Base-by-base conservation (phyloP, 2,329 filamentous ascomycete genomes). In the Hypoxylon sp. region DNA sequence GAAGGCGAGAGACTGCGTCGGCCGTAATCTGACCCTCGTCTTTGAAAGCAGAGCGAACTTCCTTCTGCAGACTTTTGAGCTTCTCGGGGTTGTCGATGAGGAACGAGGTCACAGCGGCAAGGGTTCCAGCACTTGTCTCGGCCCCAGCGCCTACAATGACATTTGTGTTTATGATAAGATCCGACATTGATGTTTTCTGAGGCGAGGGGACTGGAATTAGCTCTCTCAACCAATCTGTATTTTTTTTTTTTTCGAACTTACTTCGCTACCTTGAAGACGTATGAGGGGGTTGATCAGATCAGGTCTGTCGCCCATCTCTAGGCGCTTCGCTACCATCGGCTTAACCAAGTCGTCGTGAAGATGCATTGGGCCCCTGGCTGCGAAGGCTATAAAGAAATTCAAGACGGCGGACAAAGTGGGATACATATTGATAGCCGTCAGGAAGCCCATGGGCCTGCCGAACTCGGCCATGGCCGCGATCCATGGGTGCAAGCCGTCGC, bases 111-210 rank as follows among this genome's bases (percentile, higher is more conserved):
- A 70, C 55, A 58, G 75, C 58, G 53, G 72, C 67, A 6, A 80
- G 67, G 0, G 75, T 67, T 0, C 76, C 77, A 0, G 78, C 76
- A 1, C 77, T 80, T 3, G 79, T 81, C 61, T 81, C 79, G 2
- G 75, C 76, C 2, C 79, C 78, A 11, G 78, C 78, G 7, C 77
- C 68, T 29, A 81, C 67, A 5, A 73, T 70, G 18, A 56, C 48
- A n/a, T 52, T 11, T 45, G 48, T 24, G n/a, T 48, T 48, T 10
- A 37, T 31, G 15, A 49, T 49, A 10, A 49, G 35, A 11, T 49
- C 35, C 2, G 35, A 38, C 35, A 49, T 49, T n/a, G 47, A 20
- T 9, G 47, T 31, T 41, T 41, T 42, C 47, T 50, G 18, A 3
- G n/a, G n/a, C 21, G 7, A 27, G 11, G 3, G 9, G 15, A 11